Conservation (phyloP, 345 rosid genomes). For the Melastoma malabathricum region DNA sequence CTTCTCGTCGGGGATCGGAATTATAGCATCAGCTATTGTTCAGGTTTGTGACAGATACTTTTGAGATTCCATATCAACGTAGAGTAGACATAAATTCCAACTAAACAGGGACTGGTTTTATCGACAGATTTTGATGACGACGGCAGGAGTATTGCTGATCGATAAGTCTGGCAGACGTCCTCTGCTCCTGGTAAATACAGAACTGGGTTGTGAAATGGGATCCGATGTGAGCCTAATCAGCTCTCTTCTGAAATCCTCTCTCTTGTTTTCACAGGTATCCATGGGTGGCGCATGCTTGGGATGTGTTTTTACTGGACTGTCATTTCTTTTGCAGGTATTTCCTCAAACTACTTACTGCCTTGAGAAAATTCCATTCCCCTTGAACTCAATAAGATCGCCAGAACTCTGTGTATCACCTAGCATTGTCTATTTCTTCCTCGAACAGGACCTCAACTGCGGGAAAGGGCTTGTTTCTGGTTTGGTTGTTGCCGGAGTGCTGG, state of each 20-base stretch:
- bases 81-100: neutral
- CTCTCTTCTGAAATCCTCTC: too few species aligned
- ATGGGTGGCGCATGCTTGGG: slow-evolving; percentile 22
- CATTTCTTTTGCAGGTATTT: slow-evolving; percentile 23
- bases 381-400: too few species aligned
- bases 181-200: slow-evolving; percentile 15
- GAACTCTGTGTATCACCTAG: too few species aligned
- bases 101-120: neutral
- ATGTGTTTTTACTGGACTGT: slow-evolving; percentile 20
- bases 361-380: too few species aligned
- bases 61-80: neutral
- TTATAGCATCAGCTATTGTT: slow-evolving; percentile 15
- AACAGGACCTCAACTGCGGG: slow-evolving; percentile 12
- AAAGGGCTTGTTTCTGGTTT: slow-evolving; percentile 10
- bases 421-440: too few species aligned
- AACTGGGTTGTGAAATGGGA: too few species aligned
- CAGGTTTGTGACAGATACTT: slow-evolving; percentile 12
- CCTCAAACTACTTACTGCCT: neutral
- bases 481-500: slow-evolving; percentile 30
- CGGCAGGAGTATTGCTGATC: slow-evolving; percentile 14
- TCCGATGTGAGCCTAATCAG: too few species aligned
- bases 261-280: slow-evolving; percentile 18
- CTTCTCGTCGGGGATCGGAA: slow-evolving; percentile 20
- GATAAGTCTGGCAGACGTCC: slow-evolving; percentile 20
- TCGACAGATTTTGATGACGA: slow-evolving; percentile 14